These are phyloP conservation scores for Colletotrichum sp. DNA, from an alignment of 2,329 filamentous ascomycete genomes.

Conservation along the genomic window DNA sequence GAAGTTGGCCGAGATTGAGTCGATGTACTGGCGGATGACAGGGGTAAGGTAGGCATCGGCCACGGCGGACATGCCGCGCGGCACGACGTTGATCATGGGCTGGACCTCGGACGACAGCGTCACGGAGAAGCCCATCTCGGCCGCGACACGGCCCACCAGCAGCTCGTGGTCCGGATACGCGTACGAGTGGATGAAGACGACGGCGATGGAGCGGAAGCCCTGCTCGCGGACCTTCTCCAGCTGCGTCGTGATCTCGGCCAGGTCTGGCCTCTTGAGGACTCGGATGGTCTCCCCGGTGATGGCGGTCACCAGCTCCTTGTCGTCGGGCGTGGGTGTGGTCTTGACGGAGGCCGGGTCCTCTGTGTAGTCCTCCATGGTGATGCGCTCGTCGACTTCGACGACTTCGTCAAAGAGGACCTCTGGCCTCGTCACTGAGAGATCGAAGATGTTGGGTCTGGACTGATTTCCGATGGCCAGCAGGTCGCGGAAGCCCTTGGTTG, in stretches of 20 bases:
- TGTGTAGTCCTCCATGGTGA: constrained; percentile 76
- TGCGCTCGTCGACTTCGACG: constrained; percentile 76
- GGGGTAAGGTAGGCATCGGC: constrained; percentile 50
- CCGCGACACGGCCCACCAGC: constrained; percentile 37
- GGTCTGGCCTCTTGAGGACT: constrained; percentile 65
- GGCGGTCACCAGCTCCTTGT: constrained; percentile 61
- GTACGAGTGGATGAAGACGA: constrained; percentile 78
- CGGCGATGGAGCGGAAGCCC: constrained; percentile 56
- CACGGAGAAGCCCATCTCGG: constrained; percentile 46
- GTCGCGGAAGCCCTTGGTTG: constrained; percentile 76
- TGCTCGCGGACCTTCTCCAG: constrained; percentile 65
- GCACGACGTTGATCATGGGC: constrained; percentile 50
- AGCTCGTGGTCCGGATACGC: constrained; percentile 60
- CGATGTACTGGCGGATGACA: constrained; percentile 38
- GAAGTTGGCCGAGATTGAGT: constrained; percentile 39
- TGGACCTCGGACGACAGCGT: constrained; percentile 41
- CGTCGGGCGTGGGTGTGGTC: constrained; percentile 41
- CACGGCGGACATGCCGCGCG: constrained; percentile 45
- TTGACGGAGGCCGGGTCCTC: constrained; percentile 67
- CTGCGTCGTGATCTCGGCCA: constrained; percentile 56
- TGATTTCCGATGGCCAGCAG: constrained; percentile 77
- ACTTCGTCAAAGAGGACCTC: constrained; percentile 74
- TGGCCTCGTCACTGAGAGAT: constrained; percentile 71
- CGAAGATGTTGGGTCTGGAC: constrained; percentile 74
- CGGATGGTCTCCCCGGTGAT: constrained; percentile 73